Conservation (phyloP, 345 rosid species). For the Turnera subulata region DNA sequence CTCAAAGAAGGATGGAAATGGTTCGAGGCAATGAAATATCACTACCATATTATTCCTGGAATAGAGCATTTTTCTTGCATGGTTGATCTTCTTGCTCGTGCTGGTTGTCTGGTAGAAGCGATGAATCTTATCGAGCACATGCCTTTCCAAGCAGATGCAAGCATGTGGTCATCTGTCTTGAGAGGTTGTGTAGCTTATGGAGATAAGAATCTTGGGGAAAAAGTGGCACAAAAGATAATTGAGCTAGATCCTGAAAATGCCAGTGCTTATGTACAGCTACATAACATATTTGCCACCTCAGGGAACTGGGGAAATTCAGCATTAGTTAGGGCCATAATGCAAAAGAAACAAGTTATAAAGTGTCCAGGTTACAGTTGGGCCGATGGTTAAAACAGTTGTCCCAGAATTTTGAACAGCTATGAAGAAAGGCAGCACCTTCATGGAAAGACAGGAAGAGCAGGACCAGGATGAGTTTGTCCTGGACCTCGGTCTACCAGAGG, state of each 20-base stretch:
- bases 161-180: conserved; percentile 69
- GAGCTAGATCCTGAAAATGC: conserved; percentile 78
- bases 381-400: conserved; percentile 6
- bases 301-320: conserved; percentile 86
- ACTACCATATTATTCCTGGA: conserved; percentile 53
- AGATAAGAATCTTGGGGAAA: conserved; percentile 54
- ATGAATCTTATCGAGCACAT: conserved; percentile 46
- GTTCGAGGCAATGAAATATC: conserved; percentile 55
- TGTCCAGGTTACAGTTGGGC: conserved; percentile 62
- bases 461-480: too few relatives aligned
- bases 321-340: conserved; percentile 46
- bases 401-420: too few relatives aligned
- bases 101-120: conserved; percentile 68
- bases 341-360: conserved; percentile 39
- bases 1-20: conserved; percentile 64
- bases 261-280: conserved; percentile 67
- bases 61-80: conserved; percentile 76
- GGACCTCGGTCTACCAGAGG: too few relatives aligned
- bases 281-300: conserved; percentile 55
- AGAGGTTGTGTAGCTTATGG: conserved; percentile 79
- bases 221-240: conserved; percentile 59
- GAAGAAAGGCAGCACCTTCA: too few relatives aligned
- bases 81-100: conserved; percentile 77
- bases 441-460: too few relatives aligned
- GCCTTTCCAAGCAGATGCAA: conserved; percentile 59